Base-by-base conservation (phyloP, 306 rosid species). In the Senna tora region DNA sequence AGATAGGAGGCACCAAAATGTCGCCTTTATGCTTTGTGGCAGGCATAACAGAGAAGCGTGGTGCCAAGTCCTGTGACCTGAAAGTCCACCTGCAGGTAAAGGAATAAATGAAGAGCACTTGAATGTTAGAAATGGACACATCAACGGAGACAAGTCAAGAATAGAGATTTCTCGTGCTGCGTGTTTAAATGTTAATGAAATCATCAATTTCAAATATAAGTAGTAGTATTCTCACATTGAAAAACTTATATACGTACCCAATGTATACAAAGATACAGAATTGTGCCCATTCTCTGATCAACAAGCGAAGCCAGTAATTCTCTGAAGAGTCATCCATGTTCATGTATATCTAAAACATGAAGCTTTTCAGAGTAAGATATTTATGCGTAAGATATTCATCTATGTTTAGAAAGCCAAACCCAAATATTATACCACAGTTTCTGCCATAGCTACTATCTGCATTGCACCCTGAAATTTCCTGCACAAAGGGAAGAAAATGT, bases 371-470 rank as follows among this genome's bases (percentile, higher is more conserved):
- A 58, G 41, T 72, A 30, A 30, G 45, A 38, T 34, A 60, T 60
- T 46, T 47, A 30, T 41, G 46, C 15, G 46, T 12, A 60, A 28
- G 51, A 32, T 28, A 64, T 22, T 30, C 41, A 33, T 49, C 33
- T 47, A 45, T 34, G 42, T 65, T 51, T 56, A 56, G 22, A 54
- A 79, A 71, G 46, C 36, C 67, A 79, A 72, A 36, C 51, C 61
- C 68, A 56, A 49, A 38, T 30, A 76, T 47, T 74, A 50, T 86
- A 95, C 97, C 99, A 85, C 65, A 58, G 86, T 90, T 83, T 91
- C 99, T 36, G 92, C 96, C 80, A 80, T 74, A 58, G 97, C 99
- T 54, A 95, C 93, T 49, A 95, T 87, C 88, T 95, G 99, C 99
- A 95, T 95, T 54, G 96, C 92, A 61, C 86, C 96, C 76, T 89